Conservation (phyloP, 768 basidiomycete species). For the Russula virescens region DNA sequence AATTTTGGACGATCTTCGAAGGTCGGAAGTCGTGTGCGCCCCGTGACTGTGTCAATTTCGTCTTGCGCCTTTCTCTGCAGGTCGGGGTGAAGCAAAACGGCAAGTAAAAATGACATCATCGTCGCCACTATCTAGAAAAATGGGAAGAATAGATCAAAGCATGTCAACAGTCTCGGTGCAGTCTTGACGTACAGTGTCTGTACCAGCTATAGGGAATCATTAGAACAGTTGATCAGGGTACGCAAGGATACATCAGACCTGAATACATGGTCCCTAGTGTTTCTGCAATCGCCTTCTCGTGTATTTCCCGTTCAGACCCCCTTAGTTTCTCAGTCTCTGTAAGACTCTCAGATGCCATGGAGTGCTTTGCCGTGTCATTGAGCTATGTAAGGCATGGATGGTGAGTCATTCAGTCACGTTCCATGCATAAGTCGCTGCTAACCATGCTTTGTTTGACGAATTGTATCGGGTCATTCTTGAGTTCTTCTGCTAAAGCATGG, state of each 20-base stretch:
- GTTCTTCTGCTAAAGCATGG: not conserved
- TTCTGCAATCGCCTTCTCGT: not conserved
- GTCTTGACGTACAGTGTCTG: not conserved
- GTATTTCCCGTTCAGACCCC: not conserved
- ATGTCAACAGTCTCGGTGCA: not conserved
- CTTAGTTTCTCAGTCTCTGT: not conserved
- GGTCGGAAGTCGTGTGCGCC: not conserved
- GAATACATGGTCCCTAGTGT: not conserved
- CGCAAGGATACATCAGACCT: not conserved
- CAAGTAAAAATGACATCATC: not conserved
- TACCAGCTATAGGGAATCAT: not conserved
- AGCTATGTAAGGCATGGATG: not conserved
- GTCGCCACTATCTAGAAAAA: not conserved
- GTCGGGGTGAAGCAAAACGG: not conserved
- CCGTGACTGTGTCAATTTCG: not conserved
- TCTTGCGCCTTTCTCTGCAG: not conserved
- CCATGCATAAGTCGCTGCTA: not conserved
- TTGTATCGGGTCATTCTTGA: not conserved
- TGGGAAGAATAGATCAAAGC: not conserved
- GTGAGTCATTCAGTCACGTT: not conserved
- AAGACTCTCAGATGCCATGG: not conserved
- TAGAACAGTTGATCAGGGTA: no score
- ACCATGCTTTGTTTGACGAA: slow-evolving; percentile 1
- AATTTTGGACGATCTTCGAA: not conserved
- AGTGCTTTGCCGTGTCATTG: not conserved